phyloP scores from a whole-genome alignment of 257 asterid species.

The Solanum chiquidenum region DNA sequence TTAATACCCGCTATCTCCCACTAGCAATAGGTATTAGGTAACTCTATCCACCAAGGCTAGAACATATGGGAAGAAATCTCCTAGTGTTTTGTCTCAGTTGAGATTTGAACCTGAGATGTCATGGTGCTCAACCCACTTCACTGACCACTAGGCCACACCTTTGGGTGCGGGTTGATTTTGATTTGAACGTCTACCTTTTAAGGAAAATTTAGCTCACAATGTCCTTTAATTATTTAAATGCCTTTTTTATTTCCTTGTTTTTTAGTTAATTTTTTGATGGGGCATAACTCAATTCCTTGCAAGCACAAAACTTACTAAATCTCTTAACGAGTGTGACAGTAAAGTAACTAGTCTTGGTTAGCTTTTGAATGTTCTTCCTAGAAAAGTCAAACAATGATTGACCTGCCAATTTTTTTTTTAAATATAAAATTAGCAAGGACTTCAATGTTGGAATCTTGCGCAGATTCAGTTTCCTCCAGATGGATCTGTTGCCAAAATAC shows the following conservation, averaged over 20 bases:
- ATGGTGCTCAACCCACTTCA: neutral
- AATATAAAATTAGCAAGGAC: neutral
- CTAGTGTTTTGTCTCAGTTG: neutral
- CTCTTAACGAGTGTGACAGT: neutral
- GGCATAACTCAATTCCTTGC: neutral
- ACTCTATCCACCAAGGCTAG: neutral
- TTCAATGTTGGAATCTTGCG: neutral
- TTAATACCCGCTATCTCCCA: neutral
- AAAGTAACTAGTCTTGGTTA: neutral
- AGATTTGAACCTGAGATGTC: neutral
- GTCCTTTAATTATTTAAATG: neutral
- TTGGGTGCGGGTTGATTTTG: neutral
- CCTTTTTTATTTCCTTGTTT: neutral
- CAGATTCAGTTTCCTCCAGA: neutral
- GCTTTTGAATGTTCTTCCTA: neutral
- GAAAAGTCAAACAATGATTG: neutral
- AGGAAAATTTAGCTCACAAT: neutral
- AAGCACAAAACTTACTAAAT: neutral
- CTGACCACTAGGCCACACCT: neutral
- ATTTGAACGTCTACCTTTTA: neutral
- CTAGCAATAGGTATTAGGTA: neutral
- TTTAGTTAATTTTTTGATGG: neutral
- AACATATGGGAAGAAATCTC: neutral
- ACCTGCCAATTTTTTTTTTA: neutral
- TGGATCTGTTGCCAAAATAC: neutral